Percentiles rank a stretch among this genome's conserved stretches.
phyloP scores from a whole-genome alignment of 1,284 basidiomycete genomes.

The Tetrapyrgos nigripes region DNA sequence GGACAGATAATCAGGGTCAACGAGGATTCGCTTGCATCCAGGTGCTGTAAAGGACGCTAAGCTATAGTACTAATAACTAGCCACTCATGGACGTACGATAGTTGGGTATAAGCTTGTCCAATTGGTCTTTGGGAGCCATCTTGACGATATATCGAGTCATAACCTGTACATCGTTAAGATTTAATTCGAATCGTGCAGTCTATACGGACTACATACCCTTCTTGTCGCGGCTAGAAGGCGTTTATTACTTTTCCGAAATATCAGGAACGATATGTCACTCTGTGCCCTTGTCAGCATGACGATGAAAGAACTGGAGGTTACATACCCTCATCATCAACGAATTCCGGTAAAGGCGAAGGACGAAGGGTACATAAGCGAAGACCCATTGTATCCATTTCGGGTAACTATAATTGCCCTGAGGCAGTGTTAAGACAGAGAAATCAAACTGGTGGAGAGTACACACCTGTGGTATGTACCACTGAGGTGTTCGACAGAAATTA shows the following conservation, averaged over 20 bases:
- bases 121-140: constrained; percentile 51
- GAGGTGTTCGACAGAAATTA: constrained; percentile 59
- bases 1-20: constrained; percentile 59
- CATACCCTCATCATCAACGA: constrained; percentile 51
- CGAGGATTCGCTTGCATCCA: constrained; percentile 62
- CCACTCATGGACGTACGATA: constrained; percentile 44
- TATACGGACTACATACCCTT: constrained; percentile 31
- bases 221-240: constrained; percentile 31
- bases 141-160: constrained; percentile 50
- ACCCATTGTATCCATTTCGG: constrained; percentile 49
- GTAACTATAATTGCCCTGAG: constrained; percentile 48
- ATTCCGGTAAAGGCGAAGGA: constrained; percentile 53
- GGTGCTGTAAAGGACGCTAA: constrained; percentile 40
- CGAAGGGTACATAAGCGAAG: constrained; percentile 54
- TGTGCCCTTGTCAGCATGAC: constrained; percentile 19
- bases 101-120: constrained; percentile 50
- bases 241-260: constrained; percentile 46
- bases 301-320: constrained; percentile 2
- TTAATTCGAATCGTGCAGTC: neutral
- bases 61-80: neutral
- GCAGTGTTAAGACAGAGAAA: neutral
- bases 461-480: constrained; percentile 55
- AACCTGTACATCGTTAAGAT: constrained; percentile 29
- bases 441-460: neutral
- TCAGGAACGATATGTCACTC: constrained; percentile 41